phyloP scores from a whole-genome alignment of 768 basidiomycete genomes.

The Leccinum arenicola region DNA sequence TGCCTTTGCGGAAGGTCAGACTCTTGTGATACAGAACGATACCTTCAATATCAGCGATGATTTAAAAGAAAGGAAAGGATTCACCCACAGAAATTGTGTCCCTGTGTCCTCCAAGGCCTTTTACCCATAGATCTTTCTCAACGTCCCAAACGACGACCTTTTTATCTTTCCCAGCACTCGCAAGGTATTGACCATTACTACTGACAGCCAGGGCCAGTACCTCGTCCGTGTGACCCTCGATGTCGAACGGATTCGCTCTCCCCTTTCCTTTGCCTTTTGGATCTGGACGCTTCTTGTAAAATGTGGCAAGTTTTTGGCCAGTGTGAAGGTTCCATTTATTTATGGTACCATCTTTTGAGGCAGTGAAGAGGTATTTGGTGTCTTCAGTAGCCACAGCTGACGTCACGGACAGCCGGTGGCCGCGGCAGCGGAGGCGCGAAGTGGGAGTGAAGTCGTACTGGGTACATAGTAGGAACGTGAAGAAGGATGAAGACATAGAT shows the following conservation, averaged over 20 bases:
- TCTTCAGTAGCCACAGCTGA: constrained; percentile 76
- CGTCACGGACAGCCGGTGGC: constrained; percentile 79
- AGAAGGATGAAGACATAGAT: neutral
- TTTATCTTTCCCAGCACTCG: constrained; percentile 84
- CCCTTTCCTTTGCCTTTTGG: constrained; percentile 56
- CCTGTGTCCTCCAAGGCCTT: constrained; percentile 76
- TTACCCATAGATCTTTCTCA: constrained; percentile 71
- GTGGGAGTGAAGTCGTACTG: constrained; percentile 54
- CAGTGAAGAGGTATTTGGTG: constrained; percentile 74
- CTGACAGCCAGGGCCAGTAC: constrained; percentile 82
- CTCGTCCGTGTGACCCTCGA: constrained; percentile 83
- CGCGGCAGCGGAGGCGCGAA: constrained; percentile 57
- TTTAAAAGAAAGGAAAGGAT: constrained; percentile 38
- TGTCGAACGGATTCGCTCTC: constrained; percentile 44
- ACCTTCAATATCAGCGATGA: neutral
- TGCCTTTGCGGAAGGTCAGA: constrained; percentile 74
- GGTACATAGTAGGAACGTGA: neutral
- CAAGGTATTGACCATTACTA: constrained; percentile 79
- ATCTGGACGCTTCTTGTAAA: constrained; percentile 56
- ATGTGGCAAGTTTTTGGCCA: constrained; percentile 56
- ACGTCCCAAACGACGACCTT: constrained; percentile 85
- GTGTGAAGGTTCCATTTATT: constrained; percentile 77
- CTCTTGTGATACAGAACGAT: constrained; percentile 39
- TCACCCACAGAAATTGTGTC: constrained; percentile 64
- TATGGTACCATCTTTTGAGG: constrained; percentile 90